These are phyloP conservation scores for Hsuehochloa calcarea DNA, from an alignment of 176 grass and related monocot species.

Conservation along the genomic window DNA sequence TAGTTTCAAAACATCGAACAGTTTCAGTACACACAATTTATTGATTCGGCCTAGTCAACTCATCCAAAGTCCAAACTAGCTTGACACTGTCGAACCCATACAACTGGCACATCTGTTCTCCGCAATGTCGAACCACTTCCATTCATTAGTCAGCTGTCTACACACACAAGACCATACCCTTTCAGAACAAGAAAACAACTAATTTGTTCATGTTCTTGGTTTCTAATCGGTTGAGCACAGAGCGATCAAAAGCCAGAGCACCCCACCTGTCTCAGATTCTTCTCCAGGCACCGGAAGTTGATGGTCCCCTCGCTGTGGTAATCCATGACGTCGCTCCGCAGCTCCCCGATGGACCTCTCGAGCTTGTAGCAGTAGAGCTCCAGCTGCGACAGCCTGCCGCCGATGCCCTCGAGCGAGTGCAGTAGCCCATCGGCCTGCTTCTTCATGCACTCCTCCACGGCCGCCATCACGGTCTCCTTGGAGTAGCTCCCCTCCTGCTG, in stretches of 20 bases:
- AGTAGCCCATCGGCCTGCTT: slow-evolving; percentile 82
- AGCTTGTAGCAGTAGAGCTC: slow-evolving; percentile 93
- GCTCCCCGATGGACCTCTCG: slow-evolving; percentile 80
- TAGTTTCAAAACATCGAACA: background rate
- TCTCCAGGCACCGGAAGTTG: slow-evolving; percentile 81
- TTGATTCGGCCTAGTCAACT: background rate
- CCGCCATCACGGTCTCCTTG: slow-evolving; percentile 61
- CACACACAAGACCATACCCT: background rate
- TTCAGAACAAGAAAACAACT: background rate
- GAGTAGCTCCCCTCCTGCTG: slow-evolving; percentile 40
- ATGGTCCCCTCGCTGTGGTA: slow-evolving; percentile 64
- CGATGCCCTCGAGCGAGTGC: slow-evolving; percentile 79
- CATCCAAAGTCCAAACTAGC: background rate
- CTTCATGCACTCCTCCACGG: slow-evolving; percentile 92
- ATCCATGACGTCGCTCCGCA: slow-evolving; percentile 77
- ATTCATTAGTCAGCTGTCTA: background rate
- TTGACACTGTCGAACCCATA: background rate
- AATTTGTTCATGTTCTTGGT: background rate
- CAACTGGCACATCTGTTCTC: background rate
- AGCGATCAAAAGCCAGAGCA: background rate
- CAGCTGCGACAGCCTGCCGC: slow-evolving; percentile 77
- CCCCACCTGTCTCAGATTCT: slow-evolving; percentile 78
- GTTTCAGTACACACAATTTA: background rate
- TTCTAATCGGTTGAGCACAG: background rate
- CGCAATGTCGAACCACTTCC: background rate